Evolutionary conservation across 768 basidiomycete genomes (phyloP).

Genomic region (Cystoderma amianthinum): DNA sequence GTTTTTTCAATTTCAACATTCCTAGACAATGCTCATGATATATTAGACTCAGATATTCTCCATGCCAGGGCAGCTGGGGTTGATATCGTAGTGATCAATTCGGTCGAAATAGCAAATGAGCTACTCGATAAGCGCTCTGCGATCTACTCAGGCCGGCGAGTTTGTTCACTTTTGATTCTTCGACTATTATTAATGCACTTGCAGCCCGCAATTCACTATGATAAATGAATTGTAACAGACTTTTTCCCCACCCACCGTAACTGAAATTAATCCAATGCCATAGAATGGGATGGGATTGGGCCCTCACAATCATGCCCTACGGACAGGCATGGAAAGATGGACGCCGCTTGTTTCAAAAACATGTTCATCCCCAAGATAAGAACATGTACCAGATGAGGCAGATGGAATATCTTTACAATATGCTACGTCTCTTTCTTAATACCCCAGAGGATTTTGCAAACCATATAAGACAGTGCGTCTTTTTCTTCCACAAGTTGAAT

Average conservation of each 20-base stretch:
- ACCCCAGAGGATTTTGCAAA: slow-evolving; percentile 1
- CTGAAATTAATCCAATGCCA: too few relatives aligned
- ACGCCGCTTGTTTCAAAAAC: too few relatives aligned
- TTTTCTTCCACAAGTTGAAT: background rate
- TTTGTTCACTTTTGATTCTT: background rate
- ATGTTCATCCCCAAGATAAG: too few relatives aligned
- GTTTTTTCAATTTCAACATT: too few relatives aligned
- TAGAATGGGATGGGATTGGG: slow-evolving; percentile 1
- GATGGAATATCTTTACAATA: too few relatives aligned
- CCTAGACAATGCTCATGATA: too few relatives aligned
- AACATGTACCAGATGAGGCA: slow-evolving; percentile 4
- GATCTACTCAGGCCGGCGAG: too few relatives aligned
- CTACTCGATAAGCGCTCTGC: slow-evolving; percentile 3
- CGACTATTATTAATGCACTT: background rate
- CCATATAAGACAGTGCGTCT: slow-evolving; percentile 1
- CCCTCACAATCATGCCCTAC: slow-evolving; percentile 2
- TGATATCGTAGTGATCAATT: slow-evolving; percentile 1
- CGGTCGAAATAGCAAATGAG: background rate
- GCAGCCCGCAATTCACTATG: slow-evolving; percentile 1
- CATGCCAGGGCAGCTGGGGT: slow-evolving; percentile 2
- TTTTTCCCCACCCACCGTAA: too few relatives aligned
- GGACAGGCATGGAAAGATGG: slow-evolving; percentile 3
- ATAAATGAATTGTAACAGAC: slow-evolving; percentile 1
- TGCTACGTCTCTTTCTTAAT: background rate
- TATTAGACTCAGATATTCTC: too few relatives aligned